Evolutionary conservation across 2,329 filamentous ascomycete species (phyloP).

Genomic region (Simplicillium aogashimaense): DNA sequence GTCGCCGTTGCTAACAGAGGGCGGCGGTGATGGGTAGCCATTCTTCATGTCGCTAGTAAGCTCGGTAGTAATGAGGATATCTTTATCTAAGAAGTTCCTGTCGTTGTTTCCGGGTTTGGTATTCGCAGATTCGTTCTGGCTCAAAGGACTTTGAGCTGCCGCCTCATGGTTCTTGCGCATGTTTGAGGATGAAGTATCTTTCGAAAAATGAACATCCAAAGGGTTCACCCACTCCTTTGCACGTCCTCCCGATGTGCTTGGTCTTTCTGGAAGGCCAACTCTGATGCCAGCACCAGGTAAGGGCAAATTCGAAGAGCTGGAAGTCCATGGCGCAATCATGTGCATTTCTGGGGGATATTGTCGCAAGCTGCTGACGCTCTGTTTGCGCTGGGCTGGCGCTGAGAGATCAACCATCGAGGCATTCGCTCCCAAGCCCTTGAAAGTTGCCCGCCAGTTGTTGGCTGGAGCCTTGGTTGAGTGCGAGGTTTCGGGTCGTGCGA

Average conservation of each 20-base stretch:
- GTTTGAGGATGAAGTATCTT: slow-evolving; percentile 15
- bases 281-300: slow-evolving; percentile 18
- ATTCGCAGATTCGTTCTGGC: slow-evolving; percentile 9
- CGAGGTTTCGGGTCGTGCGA: slow-evolving; percentile 29
- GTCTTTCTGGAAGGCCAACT: slow-evolving; percentile 20
- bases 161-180: slow-evolving; percentile 19
- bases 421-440: slow-evolving; percentile 24
- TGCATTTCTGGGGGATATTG: slow-evolving; percentile 28
- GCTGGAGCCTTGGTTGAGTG: slow-evolving; percentile 18
- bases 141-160: slow-evolving; percentile 17
- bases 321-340: slow-evolving; percentile 24
- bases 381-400: slow-evolving; percentile 17
- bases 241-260: slow-evolving; percentile 21
- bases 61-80: too few relatives aligned
- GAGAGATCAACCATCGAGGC: slow-evolving; percentile 36
- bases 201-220: slow-evolving; percentile 34
- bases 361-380: slow-evolving; percentile 17
- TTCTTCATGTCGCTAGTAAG: too few relatives aligned
- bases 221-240: slow-evolving; percentile 34
- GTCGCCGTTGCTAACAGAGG: slow-evolving; percentile 22
- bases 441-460: slow-evolving; percentile 22
- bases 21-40: slow-evolving; percentile 27
- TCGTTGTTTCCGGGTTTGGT: slow-evolving; percentile 8
- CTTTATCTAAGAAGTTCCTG: neutral
- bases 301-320: slow-evolving; percentile 24